A percentile compares a stretch with the other conserved stretches of the same genome.
Conservation (phyloP, 768 basidiomycete genomes). For the Polyporus arcularius region DNA sequence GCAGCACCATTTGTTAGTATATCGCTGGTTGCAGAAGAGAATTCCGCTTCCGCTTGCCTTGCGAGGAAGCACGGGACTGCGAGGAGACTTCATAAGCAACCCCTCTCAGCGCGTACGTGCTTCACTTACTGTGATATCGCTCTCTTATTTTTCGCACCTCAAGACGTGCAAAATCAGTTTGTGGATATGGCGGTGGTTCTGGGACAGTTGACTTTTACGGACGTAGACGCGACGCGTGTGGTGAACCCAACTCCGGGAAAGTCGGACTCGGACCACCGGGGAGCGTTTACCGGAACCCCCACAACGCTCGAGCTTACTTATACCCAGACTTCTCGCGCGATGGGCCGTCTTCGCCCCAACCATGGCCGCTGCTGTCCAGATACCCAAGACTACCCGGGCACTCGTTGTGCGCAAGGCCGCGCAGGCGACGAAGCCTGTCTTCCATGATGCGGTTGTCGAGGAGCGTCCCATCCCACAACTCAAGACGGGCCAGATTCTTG, state of each 20-base stretch:
- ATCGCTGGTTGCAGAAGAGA: too few species aligned
- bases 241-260: not conserved
- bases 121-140: too few species aligned
- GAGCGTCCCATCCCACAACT: constrained; percentile 52
- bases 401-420: constrained; percentile 50
- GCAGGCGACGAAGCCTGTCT: constrained; percentile 40
- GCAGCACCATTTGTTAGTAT: too few species aligned
- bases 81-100: too few species aligned
- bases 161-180: not conserved
- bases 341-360: not conserved
- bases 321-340: not conserved
- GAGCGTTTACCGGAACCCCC: not conserved
- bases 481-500: constrained; percentile 59
- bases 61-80: too few species aligned
- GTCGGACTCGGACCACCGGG: constrained; percentile 1
- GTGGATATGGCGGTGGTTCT: constrained; percentile 2
- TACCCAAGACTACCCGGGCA: constrained; percentile 48
- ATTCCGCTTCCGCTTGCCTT: too few species aligned
- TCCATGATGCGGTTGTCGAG: constrained; percentile 59
- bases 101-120: too few species aligned
- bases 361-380: constrained; percentile 13
- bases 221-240: not conserved
- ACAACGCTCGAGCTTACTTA: not conserved
- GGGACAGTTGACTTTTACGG: constrained; percentile 13
- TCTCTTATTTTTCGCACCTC: not conserved